phyloP scores from a whole-genome alignment of 208 protist genomes.

The Leishmania major region DNA sequence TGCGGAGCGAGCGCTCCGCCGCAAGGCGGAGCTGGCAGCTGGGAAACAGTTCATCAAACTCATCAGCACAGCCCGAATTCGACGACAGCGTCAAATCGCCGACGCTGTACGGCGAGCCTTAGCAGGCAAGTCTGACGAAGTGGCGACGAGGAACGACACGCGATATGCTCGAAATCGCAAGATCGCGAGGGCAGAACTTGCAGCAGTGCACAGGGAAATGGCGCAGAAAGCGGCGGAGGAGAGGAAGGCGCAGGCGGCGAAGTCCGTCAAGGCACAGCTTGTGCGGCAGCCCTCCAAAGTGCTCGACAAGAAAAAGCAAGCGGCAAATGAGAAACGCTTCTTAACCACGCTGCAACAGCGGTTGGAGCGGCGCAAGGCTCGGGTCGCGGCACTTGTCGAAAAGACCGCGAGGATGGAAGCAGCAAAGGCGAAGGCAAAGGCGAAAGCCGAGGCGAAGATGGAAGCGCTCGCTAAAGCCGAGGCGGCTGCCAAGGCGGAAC shows the following conservation, averaged over 20 bases:
- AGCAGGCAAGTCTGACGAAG: background rate
- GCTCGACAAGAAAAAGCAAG: slow-evolving; percentile 8
- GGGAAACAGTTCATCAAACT: slow-evolving; percentile 15
- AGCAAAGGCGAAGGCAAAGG: background rate
- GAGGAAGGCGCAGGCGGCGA: background rate
- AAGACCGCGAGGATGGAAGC: slow-evolving; percentile 4
- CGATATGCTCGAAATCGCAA: slow-evolving; percentile 22
- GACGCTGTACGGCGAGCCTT: background rate
- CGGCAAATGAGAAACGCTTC: slow-evolving; percentile 19
- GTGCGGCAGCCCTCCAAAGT: background rate
- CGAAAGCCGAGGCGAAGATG: background rate
- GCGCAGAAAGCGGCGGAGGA: background rate
- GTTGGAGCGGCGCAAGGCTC: slow-evolving; percentile 14
- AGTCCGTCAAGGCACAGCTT: slow-evolving; percentile 1
- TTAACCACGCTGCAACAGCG: slow-evolving; percentile 9
- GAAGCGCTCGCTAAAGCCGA: background rate
- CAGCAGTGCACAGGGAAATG: slow-evolving; percentile 10
- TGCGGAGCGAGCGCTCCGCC: background rate
- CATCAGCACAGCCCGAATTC: slow-evolving; percentile 1
- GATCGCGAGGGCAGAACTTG: slow-evolving; percentile 19
- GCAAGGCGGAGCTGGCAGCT: background rate
- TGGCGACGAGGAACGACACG: background rate
- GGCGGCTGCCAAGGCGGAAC: background rate
- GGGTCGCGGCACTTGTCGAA: slow-evolving; percentile 2
- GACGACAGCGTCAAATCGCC: slow-evolving; percentile 9